These are phyloP conservation scores for Penicillium capsulatum DNA, from an alignment of 2,329 filamentous ascomycete species.

Conservation along the genomic window DNA sequence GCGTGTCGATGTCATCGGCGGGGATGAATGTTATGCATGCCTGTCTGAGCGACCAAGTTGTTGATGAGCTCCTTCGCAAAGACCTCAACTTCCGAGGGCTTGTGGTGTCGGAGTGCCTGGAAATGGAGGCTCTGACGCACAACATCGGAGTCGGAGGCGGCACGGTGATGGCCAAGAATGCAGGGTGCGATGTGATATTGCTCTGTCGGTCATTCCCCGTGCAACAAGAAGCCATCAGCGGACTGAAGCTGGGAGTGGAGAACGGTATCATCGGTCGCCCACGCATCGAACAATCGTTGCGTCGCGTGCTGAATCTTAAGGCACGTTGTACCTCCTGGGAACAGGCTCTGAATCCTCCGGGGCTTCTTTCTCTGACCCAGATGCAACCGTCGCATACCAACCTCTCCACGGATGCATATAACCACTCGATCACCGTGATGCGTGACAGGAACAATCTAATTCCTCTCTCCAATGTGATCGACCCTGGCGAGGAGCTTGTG, in stretches of 20 bases:
- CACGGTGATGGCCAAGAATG: slow-evolving; percentile 95
- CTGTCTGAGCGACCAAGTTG: slow-evolving; percentile 86
- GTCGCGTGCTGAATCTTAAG: slow-evolving; percentile 76
- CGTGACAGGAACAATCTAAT: slow-evolving; percentile 81
- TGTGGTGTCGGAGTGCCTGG: slow-evolving; percentile 88
- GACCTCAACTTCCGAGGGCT: slow-evolving; percentile 88
- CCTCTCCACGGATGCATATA: slow-evolving; percentile 81
- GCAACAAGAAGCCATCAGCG: slow-evolving; percentile 86
- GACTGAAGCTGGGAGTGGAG: slow-evolving; percentile 81
- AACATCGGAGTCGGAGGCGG: slow-evolving; percentile 97
- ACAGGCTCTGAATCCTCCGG: slow-evolving; percentile 81
- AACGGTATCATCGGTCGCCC: slow-evolving; percentile 82
- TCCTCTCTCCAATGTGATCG: slow-evolving; percentile 75
- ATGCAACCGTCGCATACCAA: slow-evolving; percentile 78
- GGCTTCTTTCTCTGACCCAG: slow-evolving; percentile 69
- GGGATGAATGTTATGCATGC: slow-evolving; percentile 95
- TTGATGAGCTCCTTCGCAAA: slow-evolving; percentile 81
- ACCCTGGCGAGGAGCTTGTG: slow-evolving; percentile 82
- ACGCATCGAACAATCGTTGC: slow-evolving; percentile 74
- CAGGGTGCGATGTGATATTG: slow-evolving; percentile 86
- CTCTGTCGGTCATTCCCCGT: slow-evolving; percentile 83
- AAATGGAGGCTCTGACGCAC: slow-evolving; percentile 93
- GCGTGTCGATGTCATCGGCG: slow-evolving; percentile 84
- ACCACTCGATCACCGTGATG: slow-evolving; percentile 87
- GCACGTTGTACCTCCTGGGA: slow-evolving; percentile 83